phyloP scores from a whole-genome alignment of 2,329 filamentous ascomycete genomes.

The Fusarium lateritium region DNA sequence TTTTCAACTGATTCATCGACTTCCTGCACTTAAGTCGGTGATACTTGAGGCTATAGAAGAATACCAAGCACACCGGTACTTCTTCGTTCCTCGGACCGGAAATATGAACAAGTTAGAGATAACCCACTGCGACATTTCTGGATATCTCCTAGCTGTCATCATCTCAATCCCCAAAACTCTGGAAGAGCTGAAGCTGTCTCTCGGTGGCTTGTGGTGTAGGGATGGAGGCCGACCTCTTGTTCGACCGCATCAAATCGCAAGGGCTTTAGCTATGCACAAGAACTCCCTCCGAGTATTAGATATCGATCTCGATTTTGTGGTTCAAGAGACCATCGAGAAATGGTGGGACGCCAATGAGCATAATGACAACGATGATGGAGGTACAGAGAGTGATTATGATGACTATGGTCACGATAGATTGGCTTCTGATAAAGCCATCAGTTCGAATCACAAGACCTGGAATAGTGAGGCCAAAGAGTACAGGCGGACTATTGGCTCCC shows the following conservation, averaged over 20 bases:
- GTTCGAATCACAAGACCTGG: rapidly evolving
- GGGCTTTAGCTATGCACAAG: not conserved
- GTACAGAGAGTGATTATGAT: not conserved
- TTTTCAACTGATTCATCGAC: not conserved
- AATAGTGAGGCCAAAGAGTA: not conserved
- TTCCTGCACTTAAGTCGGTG: slow-evolving; percentile 1
- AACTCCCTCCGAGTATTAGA: not conserved
- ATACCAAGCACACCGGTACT: not conserved
- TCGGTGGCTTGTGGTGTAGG: not conserved
- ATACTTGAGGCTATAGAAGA: not conserved
- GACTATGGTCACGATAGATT: not conserved
- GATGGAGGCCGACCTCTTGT: too few species aligned
- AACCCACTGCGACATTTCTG: not conserved
- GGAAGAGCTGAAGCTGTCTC: not conserved
- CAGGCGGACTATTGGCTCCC: not conserved
- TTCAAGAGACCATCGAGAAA: too few species aligned
- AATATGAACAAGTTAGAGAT: slow-evolving; percentile 5
- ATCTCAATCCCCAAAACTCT: not conserved
- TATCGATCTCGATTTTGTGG: not conserved
- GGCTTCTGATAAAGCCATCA: not conserved
- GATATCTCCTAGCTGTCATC: not conserved
- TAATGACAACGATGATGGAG: not conserved
- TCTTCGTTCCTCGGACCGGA: slow-evolving; percentile 4
- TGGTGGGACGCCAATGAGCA: too few species aligned
- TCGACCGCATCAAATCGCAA: not conserved